Base-by-base conservation (phyloP, 2,329 filamentous ascomycete species). In the Cytospora paraplurivora region DNA sequence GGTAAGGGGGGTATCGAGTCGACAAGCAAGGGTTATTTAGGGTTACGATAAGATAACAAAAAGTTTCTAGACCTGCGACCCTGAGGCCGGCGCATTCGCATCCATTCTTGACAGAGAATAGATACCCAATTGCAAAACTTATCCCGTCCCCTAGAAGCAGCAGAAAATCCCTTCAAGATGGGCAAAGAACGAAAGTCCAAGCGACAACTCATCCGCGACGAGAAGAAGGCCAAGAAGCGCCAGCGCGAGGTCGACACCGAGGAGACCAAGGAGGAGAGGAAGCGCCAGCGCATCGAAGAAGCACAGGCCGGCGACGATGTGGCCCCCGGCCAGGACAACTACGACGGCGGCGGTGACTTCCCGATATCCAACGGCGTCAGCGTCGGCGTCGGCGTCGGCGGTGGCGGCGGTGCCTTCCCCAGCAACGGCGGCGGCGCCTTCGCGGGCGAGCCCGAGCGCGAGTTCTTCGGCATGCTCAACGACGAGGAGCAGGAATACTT, bases 401-500 rank as follows among this genome's bases (percentile, higher is more conserved):
- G 21, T 8, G 59, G 32, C 27, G 56, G 59, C 27, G 27, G 27
- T 27, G 27, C 27, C 27, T 27, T 27, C 27, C 27, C 27, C 27
- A 27, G 27, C 27, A 27, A 27, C 27, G 27, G 27, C 17, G 58
- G 47, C n/a, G 57, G 62, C 53, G 66, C 64, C 38, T 60, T 63
- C 61, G 27, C 51, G 60, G 34, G 51, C 17, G 59, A 67, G 58
- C 71, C 71, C 21, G 90, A 92, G 65, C 85, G 82, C 69, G 88
- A 91, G 62, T 99, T 97, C 79, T 98, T 96, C 71, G 95, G 95
- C 68, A 88, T 97, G 81, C 88, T 99, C 33, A 90, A 92, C 71
- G 89, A 96, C 61, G 87, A 96, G 69, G 95, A 99, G 79, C 92
- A 97, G 73, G 93, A 97, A 76, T 97, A 97, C 76, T 99, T 98